Base-by-base conservation (phyloP, 2,329 filamentous ascomycete genomes). In the Calycina herbarum region DNA sequence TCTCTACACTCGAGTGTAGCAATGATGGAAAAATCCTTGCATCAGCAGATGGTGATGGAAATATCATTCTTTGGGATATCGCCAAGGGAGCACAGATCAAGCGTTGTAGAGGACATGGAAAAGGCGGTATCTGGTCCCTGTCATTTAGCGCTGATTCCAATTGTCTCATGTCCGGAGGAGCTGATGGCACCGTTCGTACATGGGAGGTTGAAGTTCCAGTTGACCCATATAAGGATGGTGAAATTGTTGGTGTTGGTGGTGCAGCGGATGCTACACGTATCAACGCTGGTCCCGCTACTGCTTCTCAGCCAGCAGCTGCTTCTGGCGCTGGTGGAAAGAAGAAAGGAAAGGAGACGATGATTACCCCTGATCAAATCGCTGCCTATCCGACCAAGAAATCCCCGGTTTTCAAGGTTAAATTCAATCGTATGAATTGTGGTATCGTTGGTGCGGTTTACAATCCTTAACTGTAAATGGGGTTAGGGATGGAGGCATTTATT, bases 341-440 rank as follows among this genome's bases (percentile, higher is more conserved):
- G 81, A 92, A 92, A 77, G 87, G 86, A 64, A 97, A 97, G 78
- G 94, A 97, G 73, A 92, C 93, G 3, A 92, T 92, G 73, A 90
- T 97, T 57, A 94, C 90, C 0, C 89, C 93, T 0, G 95, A 99
- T 75, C 95, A 98, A 79, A 96, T 99, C 79, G 93, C 88, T 69
- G 94, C 92, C 0, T 98, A 97, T 76, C 89, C 93, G 0, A 98
- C 95, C 3, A 99, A 99, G 85, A 97, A 96, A 80, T 94, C 91
- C 17, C 94, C 94, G 0, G 92, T 98, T 11, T 92, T 96, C 78
- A 95, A 94, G 79, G 94, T 96, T 63, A 87, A 90, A 74, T 97
- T 97, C 74, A 98, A 95, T 3, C 84, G 93, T 67, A 97, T 97
- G 92, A 99, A 99, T 76, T 79, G 98, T 70, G 90, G 97, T 13